Conservation (phyloP, 139 green algal genomes). For the Marvania coccoides region DNA sequence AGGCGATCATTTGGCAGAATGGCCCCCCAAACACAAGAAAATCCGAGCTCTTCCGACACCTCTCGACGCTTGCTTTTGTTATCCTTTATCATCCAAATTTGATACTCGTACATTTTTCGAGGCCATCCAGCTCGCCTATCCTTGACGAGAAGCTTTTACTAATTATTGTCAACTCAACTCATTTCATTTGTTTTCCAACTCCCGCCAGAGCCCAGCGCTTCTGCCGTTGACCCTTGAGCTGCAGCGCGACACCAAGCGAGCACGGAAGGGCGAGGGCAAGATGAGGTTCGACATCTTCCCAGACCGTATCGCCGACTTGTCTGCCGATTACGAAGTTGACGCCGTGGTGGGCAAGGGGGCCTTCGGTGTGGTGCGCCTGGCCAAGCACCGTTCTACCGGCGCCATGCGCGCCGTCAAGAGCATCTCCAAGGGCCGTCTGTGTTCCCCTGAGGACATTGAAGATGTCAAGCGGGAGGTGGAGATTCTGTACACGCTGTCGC, state of each 20-base stretch:
- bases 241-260: neutral
- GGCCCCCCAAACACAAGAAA: no score
- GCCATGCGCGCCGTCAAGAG: constrained; percentile 78
- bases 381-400: constrained; percentile 29
- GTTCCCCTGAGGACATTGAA: constrained; percentile 77
- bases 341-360: constrained; percentile 28
- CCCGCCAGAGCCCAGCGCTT: neutral
- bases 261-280: constrained; percentile 2
- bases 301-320: neutral
- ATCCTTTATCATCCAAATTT: no score
- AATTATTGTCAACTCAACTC: no score
- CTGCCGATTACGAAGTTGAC: no score
- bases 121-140: no score
- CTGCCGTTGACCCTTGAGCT: neutral
- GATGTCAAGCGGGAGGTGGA: constrained; percentile 81
- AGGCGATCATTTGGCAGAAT: no score
- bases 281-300: neutral
- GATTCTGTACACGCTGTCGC: constrained; percentile 20
- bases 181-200: no score
- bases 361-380: constrained; percentile 37
- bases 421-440: constrained; percentile 91
- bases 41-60: no score
- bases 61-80: no score
- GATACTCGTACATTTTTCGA: no score
- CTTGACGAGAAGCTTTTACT: no score